phyloP scores from a whole-genome alignment of 2,329 filamentous ascomycete genomes.

The Cyphellophora europaea region DNA sequence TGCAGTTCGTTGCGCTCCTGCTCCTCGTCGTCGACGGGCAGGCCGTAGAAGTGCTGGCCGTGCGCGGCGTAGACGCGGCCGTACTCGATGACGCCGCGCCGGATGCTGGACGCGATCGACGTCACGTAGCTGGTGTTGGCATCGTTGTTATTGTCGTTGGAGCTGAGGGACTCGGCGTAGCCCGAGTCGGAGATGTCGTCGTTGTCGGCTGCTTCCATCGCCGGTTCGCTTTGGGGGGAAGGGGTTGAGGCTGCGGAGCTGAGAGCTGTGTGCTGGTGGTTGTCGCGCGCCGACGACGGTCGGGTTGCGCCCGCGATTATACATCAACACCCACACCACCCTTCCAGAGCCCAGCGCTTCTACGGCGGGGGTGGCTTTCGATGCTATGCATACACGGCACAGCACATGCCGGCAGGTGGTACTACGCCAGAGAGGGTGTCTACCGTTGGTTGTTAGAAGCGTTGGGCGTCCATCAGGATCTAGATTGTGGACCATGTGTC shows the following conservation, averaged over 20 bases:
- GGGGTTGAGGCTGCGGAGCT: conserved; percentile 6
- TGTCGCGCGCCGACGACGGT: conserved; percentile 7
- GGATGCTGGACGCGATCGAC: conserved; percentile 6
- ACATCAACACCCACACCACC: too few relatives aligned
- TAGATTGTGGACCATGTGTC: too few relatives aligned
- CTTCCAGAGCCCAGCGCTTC: too few relatives aligned
- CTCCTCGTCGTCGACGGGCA: conserved; percentile 10
- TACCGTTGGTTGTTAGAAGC: too few relatives aligned
- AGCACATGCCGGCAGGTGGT: too few relatives aligned
- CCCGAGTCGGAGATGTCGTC: conserved; percentile 4
- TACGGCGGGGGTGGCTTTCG: too few relatives aligned
- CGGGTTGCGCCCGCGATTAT: conserved; percentile 10
- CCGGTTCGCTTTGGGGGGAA: conserved; percentile 5
- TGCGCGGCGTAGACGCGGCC: conserved; percentile 5
- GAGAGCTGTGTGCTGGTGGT: conserved; percentile 1
- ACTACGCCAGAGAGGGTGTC: too few relatives aligned
- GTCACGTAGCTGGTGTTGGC: conserved; percentile 6
- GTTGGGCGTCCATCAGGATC: too few relatives aligned
- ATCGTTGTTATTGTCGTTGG: conserved; percentile 3
- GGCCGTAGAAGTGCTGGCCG: conserved; percentile 6
- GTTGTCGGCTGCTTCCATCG: conserved; percentile 4
- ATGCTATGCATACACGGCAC: too few relatives aligned
- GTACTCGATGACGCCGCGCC: conserved; percentile 5
- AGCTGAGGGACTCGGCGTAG: conserved; percentile 3
- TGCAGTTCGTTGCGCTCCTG: conserved; percentile 9